Percentiles rank a stretch among this genome's conserved stretches.
These are phyloP conservation scores for Eleusine indica DNA, from an alignment of 176 grass and related monocot genomes.

Conservation along the genomic window DNA sequence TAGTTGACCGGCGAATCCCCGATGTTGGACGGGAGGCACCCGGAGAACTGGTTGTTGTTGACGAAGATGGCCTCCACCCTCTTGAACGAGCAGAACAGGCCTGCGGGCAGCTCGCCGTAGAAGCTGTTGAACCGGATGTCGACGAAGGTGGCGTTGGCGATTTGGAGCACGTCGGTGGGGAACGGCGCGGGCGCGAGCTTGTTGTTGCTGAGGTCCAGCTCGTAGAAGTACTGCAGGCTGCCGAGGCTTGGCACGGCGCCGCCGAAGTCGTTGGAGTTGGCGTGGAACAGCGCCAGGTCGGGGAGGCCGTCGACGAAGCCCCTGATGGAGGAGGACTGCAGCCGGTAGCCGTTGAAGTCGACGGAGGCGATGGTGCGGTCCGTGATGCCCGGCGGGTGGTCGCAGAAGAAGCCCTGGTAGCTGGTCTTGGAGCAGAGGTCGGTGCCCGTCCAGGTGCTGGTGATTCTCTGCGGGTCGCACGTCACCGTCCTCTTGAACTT, in stretches of 20 bases:
- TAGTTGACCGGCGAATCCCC: constrained; percentile 71
- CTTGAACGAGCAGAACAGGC: constrained; percentile 58
- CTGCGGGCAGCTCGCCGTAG: constrained; percentile 43
- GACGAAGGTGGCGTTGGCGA: constrained; percentile 73
- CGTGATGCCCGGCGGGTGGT: constrained; percentile 33
- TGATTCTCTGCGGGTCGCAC: constrained; percentile 53
- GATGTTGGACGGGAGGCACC: constrained; percentile 58
- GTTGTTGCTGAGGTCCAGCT: constrained; percentile 97
- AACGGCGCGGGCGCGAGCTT: constrained; percentile 41
- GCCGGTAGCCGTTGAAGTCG: constrained; percentile 75
- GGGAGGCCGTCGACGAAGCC: constrained; percentile 59
- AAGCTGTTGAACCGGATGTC: constrained; percentile 82
- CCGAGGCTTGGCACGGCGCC: constrained; percentile 41
- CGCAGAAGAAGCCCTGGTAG: constrained; percentile 82
- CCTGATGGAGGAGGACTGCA: background rate
- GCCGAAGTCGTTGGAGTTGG: constrained; percentile 81
- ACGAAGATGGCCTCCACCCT: constrained; percentile 73
- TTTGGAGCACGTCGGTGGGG: constrained; percentile 51
- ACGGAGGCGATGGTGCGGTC: constrained; percentile 63
- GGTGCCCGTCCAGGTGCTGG: constrained; percentile 42
- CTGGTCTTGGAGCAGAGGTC: constrained; percentile 41
- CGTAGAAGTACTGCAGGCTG: constrained; percentile 70
- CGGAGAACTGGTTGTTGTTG: constrained; percentile 84
- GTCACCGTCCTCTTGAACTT: constrained; percentile 57
- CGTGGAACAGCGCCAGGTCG: constrained; percentile 92